A percentile compares a stretch with the other conserved stretches of the same genome.
Evolutionary conservation across 1,284 basidiomycete species (phyloP).

Genomic region (Naganishia cerealis): DNA sequence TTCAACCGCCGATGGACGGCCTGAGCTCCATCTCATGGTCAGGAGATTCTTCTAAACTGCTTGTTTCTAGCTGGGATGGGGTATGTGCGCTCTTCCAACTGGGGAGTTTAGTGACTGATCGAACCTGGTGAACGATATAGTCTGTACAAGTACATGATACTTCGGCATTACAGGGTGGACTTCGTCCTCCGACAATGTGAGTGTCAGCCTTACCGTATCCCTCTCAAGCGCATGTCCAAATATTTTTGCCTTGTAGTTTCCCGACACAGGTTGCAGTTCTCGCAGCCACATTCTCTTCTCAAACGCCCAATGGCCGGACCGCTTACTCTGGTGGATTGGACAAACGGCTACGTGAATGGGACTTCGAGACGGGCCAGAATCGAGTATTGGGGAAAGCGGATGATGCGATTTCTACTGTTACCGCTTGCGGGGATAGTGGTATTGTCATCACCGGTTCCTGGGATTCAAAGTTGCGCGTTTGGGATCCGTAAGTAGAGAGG

Average conservation of each 20-base stretch:
- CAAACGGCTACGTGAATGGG: conserved; percentile 60
- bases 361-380: conserved; percentile 53
- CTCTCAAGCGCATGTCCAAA: neutral
- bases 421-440: conserved; percentile 54
- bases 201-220: conserved; percentile 63
- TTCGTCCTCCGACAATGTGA: conserved; percentile 69
- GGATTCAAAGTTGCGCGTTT: conserved; percentile 84
- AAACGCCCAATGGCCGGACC: conserved; percentile 38
- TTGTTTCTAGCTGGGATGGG: conserved; percentile 85
- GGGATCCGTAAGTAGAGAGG: conserved; percentile 63
- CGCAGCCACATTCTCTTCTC: conserved; percentile 52
- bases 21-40: conserved; percentile 78
- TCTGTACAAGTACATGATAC: conserved; percentile 73
- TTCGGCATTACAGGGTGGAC: conserved; percentile 58
- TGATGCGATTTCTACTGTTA: conserved; percentile 53
- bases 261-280: conserved; percentile 52
- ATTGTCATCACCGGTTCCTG: conserved; percentile 79
- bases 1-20: conserved; percentile 75
- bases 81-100: conserved; percentile 57
- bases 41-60: conserved; percentile 72
- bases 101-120: conserved; percentile 26
- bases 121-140: conserved; percentile 52
- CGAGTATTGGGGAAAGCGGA: conserved; percentile 53
- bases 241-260: conserved; percentile 36
- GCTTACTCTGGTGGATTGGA: conserved; percentile 56